Conservation (phyloP, 208 protist species). For the Wallacemonas rigidus region DNA sequence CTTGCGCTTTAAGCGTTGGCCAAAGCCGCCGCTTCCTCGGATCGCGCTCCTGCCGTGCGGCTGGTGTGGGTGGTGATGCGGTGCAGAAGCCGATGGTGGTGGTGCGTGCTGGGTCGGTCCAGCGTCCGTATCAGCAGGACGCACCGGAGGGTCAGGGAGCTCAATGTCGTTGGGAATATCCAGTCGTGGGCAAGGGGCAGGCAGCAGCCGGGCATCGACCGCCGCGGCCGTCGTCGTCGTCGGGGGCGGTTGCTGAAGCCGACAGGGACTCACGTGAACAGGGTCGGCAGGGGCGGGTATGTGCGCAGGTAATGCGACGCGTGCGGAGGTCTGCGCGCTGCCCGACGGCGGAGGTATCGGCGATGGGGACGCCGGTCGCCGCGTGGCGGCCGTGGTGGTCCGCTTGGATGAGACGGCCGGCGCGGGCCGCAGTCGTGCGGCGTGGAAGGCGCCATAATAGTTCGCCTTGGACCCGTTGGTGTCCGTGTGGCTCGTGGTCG, state of each 20-base stretch:
- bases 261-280: neutral
- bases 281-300: neutral
- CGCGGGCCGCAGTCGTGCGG: conserved; percentile 1
- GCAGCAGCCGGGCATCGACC: neutral
- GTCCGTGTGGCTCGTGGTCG: neutral
- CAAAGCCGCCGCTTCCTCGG: neutral
- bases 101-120: neutral
- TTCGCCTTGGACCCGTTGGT: conserved; percentile 4
- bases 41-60: neutral
- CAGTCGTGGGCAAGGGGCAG: neutral
- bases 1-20: conserved; percentile 5
- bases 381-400: neutral
- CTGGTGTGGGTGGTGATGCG: neutral
- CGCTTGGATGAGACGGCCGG: neutral
- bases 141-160: neutral
- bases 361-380: neutral
- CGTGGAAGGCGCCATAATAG: conserved; percentile 13
- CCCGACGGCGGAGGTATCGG: neutral
- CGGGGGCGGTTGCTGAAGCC: neutral
- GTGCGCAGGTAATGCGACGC: neutral
- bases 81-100: neutral
- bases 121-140: no score
- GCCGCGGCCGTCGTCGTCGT: neutral
- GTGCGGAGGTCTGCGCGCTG: neutral
- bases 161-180: conserved; percentile 9